These are phyloP conservation scores for Calonectria pauciramosa DNA, from an alignment of 2,329 filamentous ascomycete species.

Conservation along the genomic window DNA sequence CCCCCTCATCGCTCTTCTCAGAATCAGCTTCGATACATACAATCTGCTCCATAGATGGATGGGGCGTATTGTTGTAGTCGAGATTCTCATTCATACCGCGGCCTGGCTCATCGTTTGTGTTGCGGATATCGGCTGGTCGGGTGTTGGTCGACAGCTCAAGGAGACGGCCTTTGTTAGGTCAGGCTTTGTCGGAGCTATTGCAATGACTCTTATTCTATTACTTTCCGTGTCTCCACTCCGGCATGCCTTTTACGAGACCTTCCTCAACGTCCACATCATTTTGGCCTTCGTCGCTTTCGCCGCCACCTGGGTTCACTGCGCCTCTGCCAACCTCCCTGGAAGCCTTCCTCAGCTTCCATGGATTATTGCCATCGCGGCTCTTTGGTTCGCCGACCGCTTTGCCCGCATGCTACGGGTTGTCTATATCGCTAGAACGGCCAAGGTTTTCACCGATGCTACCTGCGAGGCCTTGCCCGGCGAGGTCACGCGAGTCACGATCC, in stretches of 20 bases:
- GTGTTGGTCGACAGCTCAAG: conserved; percentile 67
- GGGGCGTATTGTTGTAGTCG: conserved; percentile 79
- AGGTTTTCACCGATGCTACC: conserved; percentile 74
- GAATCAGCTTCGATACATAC: conserved; percentile 96
- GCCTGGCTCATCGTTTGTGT: conserved; percentile 82
- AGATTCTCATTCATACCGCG: conserved; percentile 77
- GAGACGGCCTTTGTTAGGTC: conserved; percentile 75
- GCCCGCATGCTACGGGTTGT: conserved; percentile 73
- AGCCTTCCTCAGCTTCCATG: conserved; percentile 80
- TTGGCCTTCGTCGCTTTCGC: conserved; percentile 77
- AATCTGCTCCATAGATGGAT: conserved; percentile 83
- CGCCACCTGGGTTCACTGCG: conserved; percentile 84
- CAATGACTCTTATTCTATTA: conserved; percentile 76
- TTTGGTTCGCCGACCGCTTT: conserved; percentile 82
- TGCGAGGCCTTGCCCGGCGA: conserved; percentile 80
- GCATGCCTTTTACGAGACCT: conserved; percentile 97
- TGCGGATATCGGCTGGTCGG: conserved; percentile 73
- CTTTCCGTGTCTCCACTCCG: conserved; percentile 83
- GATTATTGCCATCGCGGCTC: conserved; percentile 77
- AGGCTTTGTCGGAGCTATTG: conserved; percentile 71
- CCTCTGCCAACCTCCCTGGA: conserved; percentile 74
- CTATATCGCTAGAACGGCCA: conserved; percentile 74
- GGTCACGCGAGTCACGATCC: conserved; percentile 77
- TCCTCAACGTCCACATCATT: conserved; percentile 87
- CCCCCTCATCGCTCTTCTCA: conserved; percentile 83